Percentiles rank a stretch among this genome's conserved stretches.
Evolutionary conservation across 148 eudicot species (phyloP).

Genomic region (Diospyros lotus): DNA sequence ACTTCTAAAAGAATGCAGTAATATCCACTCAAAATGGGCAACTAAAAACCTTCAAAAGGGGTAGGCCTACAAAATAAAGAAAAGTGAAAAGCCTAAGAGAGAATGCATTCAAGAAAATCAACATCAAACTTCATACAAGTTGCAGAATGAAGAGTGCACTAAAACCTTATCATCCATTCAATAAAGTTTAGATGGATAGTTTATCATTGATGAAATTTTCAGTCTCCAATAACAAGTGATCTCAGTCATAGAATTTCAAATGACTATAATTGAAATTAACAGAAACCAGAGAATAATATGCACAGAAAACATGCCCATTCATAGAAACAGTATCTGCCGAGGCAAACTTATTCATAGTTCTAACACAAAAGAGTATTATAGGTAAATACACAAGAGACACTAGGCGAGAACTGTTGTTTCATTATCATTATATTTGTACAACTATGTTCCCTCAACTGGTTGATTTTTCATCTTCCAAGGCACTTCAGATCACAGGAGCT

Average conservation of each 20-base stretch:
- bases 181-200: background rate
- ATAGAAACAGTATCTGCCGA: background rate
- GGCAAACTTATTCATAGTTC: background rate
- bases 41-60: no score
- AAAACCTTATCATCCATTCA: background rate
- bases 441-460: background rate
- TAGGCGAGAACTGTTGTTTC: conserved; percentile 1
- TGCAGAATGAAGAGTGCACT: background rate
- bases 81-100: no score
- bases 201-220: background rate
- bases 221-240: background rate
- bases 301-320: background rate
- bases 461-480: background rate
- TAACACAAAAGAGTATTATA: background rate
- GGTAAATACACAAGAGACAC: background rate
- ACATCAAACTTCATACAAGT: background rate
- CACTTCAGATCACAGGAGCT: conserved; percentile 8
- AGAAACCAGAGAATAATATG: background rate
- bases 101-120: no score
- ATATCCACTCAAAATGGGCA: no score
- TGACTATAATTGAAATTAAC: background rate
- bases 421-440: background rate
- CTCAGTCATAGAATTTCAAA: background rate
- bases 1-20: no score
- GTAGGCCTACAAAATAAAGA: no score